A percentile compares a stretch with the other conserved stretches of the same genome.
Conservation (phyloP, 352 stramenopile genomes). For the Poterioochromonas sp. region DNA sequence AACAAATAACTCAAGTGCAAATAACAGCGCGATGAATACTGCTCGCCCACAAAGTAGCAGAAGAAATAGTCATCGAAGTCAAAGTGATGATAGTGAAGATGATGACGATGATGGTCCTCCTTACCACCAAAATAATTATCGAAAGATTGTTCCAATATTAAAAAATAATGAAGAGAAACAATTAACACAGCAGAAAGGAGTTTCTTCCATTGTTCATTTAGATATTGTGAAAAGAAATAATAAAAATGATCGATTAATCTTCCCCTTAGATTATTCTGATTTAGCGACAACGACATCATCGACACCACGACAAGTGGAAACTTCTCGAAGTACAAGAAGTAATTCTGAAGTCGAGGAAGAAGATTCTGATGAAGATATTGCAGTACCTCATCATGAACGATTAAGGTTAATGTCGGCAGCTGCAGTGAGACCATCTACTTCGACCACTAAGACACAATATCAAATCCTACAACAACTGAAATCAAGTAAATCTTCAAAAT, state of each 20-base stretch:
- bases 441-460: neutral
- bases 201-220: neutral
- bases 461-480: too few relatives aligned
- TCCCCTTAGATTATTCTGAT: neutral
- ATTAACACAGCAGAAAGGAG: neutral
- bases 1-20: neutral
- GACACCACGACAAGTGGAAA: neutral
- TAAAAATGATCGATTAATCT: neutral
- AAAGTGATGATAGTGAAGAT: neutral
- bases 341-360: too few relatives aligned
- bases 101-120: neutral
- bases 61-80: neutral
- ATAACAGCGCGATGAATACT: neutral
- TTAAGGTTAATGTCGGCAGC: slow-evolving; percentile 4
- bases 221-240: neutral
- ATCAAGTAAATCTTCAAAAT: too few relatives aligned
- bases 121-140: neutral
- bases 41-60: neutral
- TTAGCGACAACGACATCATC: neutral
- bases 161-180: neutral
- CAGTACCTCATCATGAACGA: slow-evolving; percentile 21
- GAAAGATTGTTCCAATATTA: neutral
- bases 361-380: slow-evolving; percentile 2
- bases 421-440: neutral
- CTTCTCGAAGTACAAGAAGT: too few relatives aligned